Base-by-base conservation (phyloP, 192 early-diverging fungal genomes). In the Linderina pennispora region DNA sequence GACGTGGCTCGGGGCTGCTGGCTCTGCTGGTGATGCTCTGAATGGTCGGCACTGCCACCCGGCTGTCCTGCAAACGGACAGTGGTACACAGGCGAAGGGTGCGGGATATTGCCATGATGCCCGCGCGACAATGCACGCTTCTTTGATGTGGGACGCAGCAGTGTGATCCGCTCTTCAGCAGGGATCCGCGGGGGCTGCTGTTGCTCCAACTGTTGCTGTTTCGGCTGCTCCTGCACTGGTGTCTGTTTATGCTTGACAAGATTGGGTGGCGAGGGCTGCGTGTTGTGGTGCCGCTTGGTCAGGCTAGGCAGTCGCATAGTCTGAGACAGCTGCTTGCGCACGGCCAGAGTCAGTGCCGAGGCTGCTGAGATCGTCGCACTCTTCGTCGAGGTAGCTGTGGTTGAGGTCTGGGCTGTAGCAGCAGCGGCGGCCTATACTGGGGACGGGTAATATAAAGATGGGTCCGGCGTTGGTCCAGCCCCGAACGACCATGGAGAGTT, bases 91-190 rank as follows among this genome's bases (percentile, higher is more conserved):
- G 68, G 68, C 28, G 61, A 64, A 25, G 68, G 68, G 9, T 71
- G 68, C 0, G 68, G 68, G 7, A 71, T 42, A 25, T 73, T 65
- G 36, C 55, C 50, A 38, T 55, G 47, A 23, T 73, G 43, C 1
- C 63, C 58, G 8, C 62, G 57, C 17, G 69, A 73, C 13, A 73
- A 54, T 2, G 69, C 69, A 10, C 69, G 69, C 53, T 73, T 73
- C 36, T 73, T 73, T 39, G 69, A 63, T n/a, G 69, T 65, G 1
- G 69, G 69, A 14, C 39, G 52, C 37, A 61, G 43, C 7, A n/a
- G n/a, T n/a, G 36, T 35, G 22, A 48, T 25, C 46, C 57, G 48
- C 17, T 71, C 69, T 13, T 62, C 41, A 2, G 42, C 49, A 2
- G 69, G 45, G 8, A 65, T 58, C 22, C 58, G 51, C 13, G 28